Evolutionary conservation across 2,329 filamentous ascomycete genomes (phyloP).

Genomic region (Phaeosphaeria sp.): DNA sequence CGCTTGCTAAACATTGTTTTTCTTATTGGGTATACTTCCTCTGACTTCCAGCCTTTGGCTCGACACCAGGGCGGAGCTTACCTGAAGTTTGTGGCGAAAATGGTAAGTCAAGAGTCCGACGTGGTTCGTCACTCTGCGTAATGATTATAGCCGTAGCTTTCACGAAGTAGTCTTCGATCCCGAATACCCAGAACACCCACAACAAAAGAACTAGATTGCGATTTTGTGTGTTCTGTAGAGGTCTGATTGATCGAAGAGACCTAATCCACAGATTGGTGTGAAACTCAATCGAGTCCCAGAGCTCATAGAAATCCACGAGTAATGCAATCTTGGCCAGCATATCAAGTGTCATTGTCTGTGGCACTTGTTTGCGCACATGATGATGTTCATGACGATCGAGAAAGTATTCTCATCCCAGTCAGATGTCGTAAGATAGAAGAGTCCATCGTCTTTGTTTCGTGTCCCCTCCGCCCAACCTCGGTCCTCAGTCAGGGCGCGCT

Average conservation of each 20-base stretch:
- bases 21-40: no score
- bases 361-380: conserved; percentile 56
- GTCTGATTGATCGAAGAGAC: conserved; percentile 15
- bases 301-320: conserved; percentile 54
- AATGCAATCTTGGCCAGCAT: conserved; percentile 54
- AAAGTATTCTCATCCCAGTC: conserved; percentile 50
- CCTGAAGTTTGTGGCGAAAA: conserved; percentile 6
- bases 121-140: not conserved
- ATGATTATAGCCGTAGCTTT: conserved; percentile 14
- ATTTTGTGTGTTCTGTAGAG: conserved; percentile 12
- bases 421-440: conserved; percentile 11
- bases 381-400: conserved; percentile 50
- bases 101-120: conserved; percentile 9
- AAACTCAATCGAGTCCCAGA: conserved; percentile 52
- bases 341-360: conserved; percentile 48
- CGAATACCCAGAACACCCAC: conserved; percentile 26
- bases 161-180: conserved; percentile 12
- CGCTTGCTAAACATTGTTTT: no score
- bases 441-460: conserved; percentile 9
- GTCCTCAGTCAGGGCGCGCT: not conserved
- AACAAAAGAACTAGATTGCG: conserved; percentile 31
- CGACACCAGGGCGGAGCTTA: conserved; percentile 1
- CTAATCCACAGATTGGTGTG: conserved; percentile 53
- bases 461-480: conserved; percentile 3
- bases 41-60: not conserved